These are phyloP conservation scores for Argentina anserina DNA, from an alignment of 306 rosid genomes.

Conservation along the genomic window DNA sequence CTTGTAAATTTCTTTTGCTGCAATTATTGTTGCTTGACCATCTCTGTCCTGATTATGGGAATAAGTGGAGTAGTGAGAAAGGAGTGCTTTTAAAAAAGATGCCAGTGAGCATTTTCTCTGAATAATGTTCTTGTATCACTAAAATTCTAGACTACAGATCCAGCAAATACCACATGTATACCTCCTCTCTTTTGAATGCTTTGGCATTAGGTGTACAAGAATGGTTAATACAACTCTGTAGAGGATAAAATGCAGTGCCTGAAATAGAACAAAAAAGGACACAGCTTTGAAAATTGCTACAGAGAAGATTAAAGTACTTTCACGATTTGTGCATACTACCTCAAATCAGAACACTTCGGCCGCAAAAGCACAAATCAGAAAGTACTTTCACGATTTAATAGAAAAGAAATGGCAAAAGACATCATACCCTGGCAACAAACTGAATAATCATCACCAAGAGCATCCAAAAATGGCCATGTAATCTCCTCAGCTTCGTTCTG, in stretches of 20 bases:
- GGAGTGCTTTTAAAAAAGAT: not conserved
- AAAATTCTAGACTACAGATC: not conserved
- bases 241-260: conserved; percentile 89
- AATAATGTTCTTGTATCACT: not conserved
- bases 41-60: conserved; percentile 68
- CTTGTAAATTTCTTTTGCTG: conserved; percentile 50
- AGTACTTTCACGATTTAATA: conserved; percentile 6
- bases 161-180: conserved; percentile 22
- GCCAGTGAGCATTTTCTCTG: not conserved
- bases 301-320: not conserved
- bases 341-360: too few species aligned
- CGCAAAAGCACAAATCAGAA: too few species aligned
- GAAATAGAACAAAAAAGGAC: conserved; percentile 20
- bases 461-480: conserved; percentile 73
- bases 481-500: conserved; percentile 74
- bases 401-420: conserved; percentile 11
- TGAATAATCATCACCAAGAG: conserved; percentile 85
- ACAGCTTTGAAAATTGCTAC: not conserved
- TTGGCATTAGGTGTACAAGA: conserved; percentile 89
- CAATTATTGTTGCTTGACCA: conserved; percentile 87
- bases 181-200: conserved; percentile 97
- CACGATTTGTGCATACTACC: too few species aligned
- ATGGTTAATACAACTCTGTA: conserved; percentile 95
- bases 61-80: not conserved
- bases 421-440: conserved; percentile 77